A percentile compares a stretch with the other conserved stretches of the same genome.
phyloP scores from a whole-genome alignment of 306 rosid species.

The Cucurbita ficifolia region DNA sequence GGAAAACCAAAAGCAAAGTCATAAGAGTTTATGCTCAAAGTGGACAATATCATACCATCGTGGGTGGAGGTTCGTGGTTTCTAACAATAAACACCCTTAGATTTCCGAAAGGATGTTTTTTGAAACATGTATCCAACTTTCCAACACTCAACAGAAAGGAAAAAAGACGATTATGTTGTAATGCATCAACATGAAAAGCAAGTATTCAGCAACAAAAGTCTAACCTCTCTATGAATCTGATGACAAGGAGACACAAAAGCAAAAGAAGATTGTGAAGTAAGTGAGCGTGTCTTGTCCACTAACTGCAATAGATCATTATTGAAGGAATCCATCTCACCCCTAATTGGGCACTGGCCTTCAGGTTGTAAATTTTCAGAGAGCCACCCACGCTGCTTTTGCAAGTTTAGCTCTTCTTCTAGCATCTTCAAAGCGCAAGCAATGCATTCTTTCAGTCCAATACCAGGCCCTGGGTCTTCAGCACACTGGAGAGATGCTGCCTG shows the following conservation, averaged over 20 bases:
- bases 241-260: conserved; percentile 18
- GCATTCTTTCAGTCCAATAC: conserved; percentile 31
- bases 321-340: conserved; percentile 23
- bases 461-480: conserved; percentile 40
- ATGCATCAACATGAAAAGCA: background rate
- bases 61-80: too few relatives aligned
- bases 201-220: background rate
- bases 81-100: background rate
- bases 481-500: conserved; percentile 46
- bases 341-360: conserved; percentile 43
- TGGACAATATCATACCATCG: too few relatives aligned
- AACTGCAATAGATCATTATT: conserved; percentile 22
- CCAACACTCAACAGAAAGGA: background rate
- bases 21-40: too few relatives aligned
- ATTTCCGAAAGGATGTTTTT: background rate
- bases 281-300: conserved; percentile 10
- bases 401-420: conserved; percentile 28
- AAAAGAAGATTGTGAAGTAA: conserved; percentile 15
- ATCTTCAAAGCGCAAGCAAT: conserved; percentile 28
- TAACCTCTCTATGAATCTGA: conserved; percentile 38
- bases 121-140: background rate
- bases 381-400: conserved; percentile 21
- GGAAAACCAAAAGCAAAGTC: too few relatives aligned
- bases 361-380: conserved; percentile 25
- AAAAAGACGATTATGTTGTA: background rate